Conservation (phyloP, 73 alveolate genomes). For the Stentor coeruleus region DNA sequence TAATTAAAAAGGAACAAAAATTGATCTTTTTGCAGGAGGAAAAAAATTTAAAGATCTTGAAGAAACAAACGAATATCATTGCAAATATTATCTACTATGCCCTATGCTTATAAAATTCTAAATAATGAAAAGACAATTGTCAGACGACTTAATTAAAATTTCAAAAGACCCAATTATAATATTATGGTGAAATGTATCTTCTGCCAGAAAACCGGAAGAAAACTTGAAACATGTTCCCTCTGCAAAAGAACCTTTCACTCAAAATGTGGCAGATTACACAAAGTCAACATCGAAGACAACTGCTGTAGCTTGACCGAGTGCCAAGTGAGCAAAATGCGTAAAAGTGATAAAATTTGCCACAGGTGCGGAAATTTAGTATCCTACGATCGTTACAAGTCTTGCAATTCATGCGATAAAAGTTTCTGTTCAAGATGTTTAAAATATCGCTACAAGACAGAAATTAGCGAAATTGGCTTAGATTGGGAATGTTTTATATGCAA, state of each 20-base stretch:
- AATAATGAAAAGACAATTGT: too few relatives aligned
- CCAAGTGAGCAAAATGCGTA: too few relatives aligned
- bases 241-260: neutral
- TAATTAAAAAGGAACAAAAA: too few relatives aligned
- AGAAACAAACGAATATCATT: too few relatives aligned
- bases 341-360: neutral
- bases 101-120: too few relatives aligned
- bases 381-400: neutral
- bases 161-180: too few relatives aligned
- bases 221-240: neutral
- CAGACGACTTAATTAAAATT: too few relatives aligned
- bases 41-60: too few relatives aligned
- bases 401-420: neutral
- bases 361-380: neutral
- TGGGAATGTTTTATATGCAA: conserved; percentile 4
- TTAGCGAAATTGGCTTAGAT: neutral
- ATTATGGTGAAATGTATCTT: neutral
- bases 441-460: neutral
- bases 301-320: neutral
- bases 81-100: too few relatives aligned
- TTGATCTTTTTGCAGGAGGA: too few relatives aligned
- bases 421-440: neutral
- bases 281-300: neutral
- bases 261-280: neutral
- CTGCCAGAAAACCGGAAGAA: neutral